A percentile compares a stretch with the other conserved stretches of the same genome.
Evolutionary conservation across 805 yeast species (phyloP).

Genomic region (Wickerhamiella shivajii): DNA sequence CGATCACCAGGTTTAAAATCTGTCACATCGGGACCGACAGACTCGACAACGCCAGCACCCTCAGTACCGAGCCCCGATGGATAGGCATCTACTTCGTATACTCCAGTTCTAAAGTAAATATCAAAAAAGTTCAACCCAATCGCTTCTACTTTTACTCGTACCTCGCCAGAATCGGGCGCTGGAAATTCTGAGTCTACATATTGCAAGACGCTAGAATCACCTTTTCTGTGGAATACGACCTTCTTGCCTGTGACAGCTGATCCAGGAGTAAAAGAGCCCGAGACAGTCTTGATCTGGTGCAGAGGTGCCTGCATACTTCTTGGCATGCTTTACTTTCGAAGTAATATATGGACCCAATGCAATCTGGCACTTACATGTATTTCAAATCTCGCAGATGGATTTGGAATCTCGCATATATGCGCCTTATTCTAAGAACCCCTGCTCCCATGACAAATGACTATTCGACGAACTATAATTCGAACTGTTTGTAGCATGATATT

Average conservation of each 20-base stretch:
- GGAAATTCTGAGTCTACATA: constrained; percentile 3
- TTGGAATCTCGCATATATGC: no score
- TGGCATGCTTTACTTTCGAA: no score
- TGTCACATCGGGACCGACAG: constrained; percentile 35
- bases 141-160: constrained; percentile 58
- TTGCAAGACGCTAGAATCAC: constrained; percentile 6
- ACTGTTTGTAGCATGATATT: no score
- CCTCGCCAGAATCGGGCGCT: constrained; percentile 35
- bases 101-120: constrained; percentile 64
- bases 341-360: no score
- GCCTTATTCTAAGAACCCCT: no score
- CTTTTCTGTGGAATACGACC: constrained; percentile 1
- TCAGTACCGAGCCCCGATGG: constrained; percentile 55
- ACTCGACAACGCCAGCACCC: constrained; percentile 37
- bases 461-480: no score
- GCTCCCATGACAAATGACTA: no score
- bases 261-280: no score
- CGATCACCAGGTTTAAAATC: constrained; percentile 34
- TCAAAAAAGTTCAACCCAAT: constrained; percentile 79
- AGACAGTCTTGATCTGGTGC: no score
- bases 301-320: no score
- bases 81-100: constrained; percentile 42
- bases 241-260: constrained; percentile 4
- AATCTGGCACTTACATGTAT: no score
- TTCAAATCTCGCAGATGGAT: no score